These are phyloP conservation scores for Vicia faba DNA, from an alignment of 306 rosid genomes.

Conservation along the genomic window DNA sequence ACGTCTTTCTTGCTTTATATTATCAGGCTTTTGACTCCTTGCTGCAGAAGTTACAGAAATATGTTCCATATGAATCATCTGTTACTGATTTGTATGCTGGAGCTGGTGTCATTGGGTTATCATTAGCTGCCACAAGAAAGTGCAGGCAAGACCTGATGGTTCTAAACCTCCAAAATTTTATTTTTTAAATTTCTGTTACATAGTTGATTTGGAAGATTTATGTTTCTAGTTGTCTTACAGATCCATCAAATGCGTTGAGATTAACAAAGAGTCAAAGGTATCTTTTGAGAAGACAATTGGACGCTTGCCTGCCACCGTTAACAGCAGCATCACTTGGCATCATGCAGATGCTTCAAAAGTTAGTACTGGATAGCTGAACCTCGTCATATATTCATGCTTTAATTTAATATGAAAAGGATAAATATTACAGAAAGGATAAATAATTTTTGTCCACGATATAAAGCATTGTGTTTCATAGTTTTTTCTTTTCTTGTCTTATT, in stretches of 20 bases:
- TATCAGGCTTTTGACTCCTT: slow-evolving; percentile 83
- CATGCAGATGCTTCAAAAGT: slow-evolving; percentile 90
- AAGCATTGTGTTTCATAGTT: slow-evolving; percentile 12
- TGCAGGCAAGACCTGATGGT: slow-evolving; percentile 75
- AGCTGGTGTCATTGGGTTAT: slow-evolving; percentile 93
- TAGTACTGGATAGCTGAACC: slow-evolving; percentile 38
- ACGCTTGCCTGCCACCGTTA: slow-evolving; percentile 63
- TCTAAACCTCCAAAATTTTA: slow-evolving; percentile 27
- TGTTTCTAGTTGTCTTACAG: slow-evolving; percentile 45
- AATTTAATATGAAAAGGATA: slow-evolving; percentile 16
- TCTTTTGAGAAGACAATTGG: slow-evolving; percentile 90
- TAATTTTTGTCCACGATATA: slow-evolving; percentile 3
- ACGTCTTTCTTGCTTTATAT: slow-evolving; percentile 22
- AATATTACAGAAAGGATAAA: not conserved
- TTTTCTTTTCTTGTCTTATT: slow-evolving; percentile 27
- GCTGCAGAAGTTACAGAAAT: slow-evolving; percentile 82
- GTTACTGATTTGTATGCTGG: slow-evolving; percentile 96
- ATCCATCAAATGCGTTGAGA: slow-evolving; percentile 90
- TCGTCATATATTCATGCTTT: slow-evolving; percentile 32
- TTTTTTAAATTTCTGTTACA: slow-evolving; percentile 24
- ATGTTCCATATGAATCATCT: slow-evolving; percentile 86
- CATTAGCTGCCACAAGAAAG: slow-evolving; percentile 85
- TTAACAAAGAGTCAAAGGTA: slow-evolving; percentile 83
- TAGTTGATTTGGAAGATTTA: slow-evolving; percentile 20
- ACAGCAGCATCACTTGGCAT: slow-evolving; percentile 89